Conservation (phyloP, 1,139 yeast genomes). For the Zygosaccharomyces pseudobailii region DNA sequence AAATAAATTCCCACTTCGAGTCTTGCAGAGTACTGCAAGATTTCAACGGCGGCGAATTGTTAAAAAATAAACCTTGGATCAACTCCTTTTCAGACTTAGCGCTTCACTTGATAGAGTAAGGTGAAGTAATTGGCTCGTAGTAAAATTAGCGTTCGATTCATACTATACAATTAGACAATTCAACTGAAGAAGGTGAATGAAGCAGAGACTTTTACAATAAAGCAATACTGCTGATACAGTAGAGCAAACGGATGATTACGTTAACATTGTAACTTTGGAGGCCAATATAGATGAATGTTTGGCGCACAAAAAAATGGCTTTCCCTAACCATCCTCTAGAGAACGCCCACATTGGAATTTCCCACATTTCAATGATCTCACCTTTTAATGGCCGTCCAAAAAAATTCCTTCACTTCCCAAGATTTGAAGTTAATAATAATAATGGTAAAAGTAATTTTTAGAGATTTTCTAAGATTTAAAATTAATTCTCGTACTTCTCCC, state of each 20-base stretch:
- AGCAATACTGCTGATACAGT: background rate
- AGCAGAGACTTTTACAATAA: background rate
- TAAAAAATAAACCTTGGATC: conserved; percentile 39
- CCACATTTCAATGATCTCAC: conserved; percentile 6
- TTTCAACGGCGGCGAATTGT: conserved; percentile 22
- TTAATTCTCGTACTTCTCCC: conserved; percentile 66
- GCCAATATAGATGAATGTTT: background rate
- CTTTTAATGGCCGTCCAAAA: background rate
- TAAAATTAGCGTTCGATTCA: background rate
- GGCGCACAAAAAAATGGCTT: conserved; percentile 2
- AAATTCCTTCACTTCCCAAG: too few relatives aligned
- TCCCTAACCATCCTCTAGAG: conserved; percentile 8
- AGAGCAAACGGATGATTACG: background rate
- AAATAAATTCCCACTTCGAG: conserved; percentile 37
- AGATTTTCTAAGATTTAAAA: background rate
- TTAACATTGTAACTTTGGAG: too few relatives aligned
- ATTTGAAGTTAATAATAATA: too few relatives aligned
- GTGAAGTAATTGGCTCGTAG: background rate
- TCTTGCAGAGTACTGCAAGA: conserved; percentile 21
- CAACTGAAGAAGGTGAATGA: conserved; percentile 1
- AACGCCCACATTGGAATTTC: conserved; percentile 7
- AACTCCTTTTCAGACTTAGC: conserved; percentile 54
- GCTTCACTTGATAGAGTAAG: conserved; percentile 35
- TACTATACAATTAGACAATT: conserved; percentile 2
- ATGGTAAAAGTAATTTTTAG: background rate